These are phyloP conservation scores for Colletotrichum graminicola DNA, from an alignment of 2,329 filamentous ascomycete species.

Conservation along the genomic window DNA sequence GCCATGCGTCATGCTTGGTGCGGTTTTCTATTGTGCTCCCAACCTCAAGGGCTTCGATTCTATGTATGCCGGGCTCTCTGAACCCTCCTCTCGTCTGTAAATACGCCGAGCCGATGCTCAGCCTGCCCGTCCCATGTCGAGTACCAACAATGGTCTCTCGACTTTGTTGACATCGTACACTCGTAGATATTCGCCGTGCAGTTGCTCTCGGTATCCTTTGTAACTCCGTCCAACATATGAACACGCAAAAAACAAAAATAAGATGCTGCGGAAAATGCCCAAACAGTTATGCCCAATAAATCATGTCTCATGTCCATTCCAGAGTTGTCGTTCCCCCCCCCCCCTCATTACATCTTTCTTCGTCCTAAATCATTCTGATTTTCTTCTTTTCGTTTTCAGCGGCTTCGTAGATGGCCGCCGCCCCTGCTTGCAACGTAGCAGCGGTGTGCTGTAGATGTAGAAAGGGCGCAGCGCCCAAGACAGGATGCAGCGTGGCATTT, in stretches of 20 bases:
- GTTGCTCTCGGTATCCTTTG: background rate
- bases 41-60: background rate
- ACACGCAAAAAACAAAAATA: background rate
- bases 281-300: slow-evolving; percentile 20
- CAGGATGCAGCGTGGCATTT: background rate
- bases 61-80: background rate
- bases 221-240: background rate
- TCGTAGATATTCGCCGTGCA: slow-evolving; percentile 29
- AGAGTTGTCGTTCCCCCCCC: background rate
- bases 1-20: background rate
- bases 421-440: background rate
- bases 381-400: background rate
- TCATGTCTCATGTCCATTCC: slow-evolving; percentile 33
- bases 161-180: slow-evolving; percentile 28
- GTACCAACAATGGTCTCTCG: background rate
- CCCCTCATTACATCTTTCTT: slow-evolving; percentile 28
- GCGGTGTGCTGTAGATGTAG: background rate
- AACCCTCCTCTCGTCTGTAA: background rate
- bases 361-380: slow-evolving; percentile 4
- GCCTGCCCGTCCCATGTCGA: background rate
- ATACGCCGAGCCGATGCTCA: slow-evolving; percentile 13
- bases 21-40: background rate
- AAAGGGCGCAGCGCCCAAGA: background rate
- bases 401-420: background rate
- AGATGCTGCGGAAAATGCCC: slow-evolving; percentile 34